Evolutionary conservation across 139 green algal genomes (phyloP).

Genomic region (Ettlia oleoabundans): DNA sequence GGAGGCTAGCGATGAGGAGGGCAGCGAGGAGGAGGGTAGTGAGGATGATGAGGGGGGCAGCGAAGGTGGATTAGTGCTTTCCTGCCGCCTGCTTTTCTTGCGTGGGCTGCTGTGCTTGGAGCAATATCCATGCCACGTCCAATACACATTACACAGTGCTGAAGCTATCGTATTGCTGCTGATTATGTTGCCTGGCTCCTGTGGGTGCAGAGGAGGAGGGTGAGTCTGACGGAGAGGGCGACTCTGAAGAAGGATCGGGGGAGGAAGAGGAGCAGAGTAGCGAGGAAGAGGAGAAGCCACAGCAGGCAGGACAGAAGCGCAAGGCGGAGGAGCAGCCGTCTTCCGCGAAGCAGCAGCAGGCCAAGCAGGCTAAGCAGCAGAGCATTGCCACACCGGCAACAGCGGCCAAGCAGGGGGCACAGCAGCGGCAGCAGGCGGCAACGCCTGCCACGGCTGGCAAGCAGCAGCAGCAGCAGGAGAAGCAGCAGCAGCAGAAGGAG

Average conservation of each 20-base stretch:
- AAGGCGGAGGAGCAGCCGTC: slow-evolving; percentile 43
- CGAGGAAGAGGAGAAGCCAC: slow-evolving; percentile 1
- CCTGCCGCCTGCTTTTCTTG: no score
- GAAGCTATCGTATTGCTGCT: no score
- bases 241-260: neutral
- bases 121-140: no score
- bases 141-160: no score
- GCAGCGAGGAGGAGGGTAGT: slow-evolving; percentile 12
- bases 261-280: slow-evolving; percentile 25
- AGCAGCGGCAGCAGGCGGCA: neutral
- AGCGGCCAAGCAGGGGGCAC: slow-evolving; percentile 28
- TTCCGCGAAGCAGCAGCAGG: slow-evolving; percentile 35
- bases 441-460: slow-evolving; percentile 12
- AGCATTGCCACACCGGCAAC: neutral
- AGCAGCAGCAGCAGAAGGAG: slow-evolving; percentile 33
- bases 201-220: no score
- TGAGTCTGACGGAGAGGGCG: no score
- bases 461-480: slow-evolving; percentile 5
- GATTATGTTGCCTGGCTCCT: no score
- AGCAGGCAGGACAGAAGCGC: slow-evolving; percentile 29
- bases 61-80: no score
- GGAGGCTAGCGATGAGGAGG: slow-evolving; percentile 35
- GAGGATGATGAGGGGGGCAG: slow-evolving; percentile 2
- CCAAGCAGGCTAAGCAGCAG: slow-evolving; percentile 12
- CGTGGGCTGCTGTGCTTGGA: no score